Percentiles rank a stretch among this genome's conserved stretches.
Conservation (phyloP, 2,329 filamentous ascomycete genomes). For the Diplocarpon mali region DNA sequence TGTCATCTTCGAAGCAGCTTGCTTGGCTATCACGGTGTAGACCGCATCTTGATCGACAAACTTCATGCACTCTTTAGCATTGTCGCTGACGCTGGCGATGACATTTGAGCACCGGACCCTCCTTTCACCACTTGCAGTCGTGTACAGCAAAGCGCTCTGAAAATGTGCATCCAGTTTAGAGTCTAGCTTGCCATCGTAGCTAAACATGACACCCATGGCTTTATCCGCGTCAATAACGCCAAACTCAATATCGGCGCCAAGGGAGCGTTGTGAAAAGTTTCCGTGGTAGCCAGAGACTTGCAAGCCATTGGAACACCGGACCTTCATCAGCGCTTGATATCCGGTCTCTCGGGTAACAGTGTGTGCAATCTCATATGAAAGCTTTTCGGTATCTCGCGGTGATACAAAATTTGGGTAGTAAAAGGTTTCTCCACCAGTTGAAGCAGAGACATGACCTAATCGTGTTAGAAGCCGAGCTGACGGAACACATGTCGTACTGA, state of each 20-base stretch:
- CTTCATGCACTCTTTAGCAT: slow-evolving; percentile 74
- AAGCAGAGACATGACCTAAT: slow-evolving; percentile 67
- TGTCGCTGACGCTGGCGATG: slow-evolving; percentile 84
- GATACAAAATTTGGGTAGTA: slow-evolving; percentile 96
- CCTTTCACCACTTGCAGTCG: slow-evolving; percentile 77
- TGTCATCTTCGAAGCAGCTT: slow-evolving; percentile 77
- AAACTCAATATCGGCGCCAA: slow-evolving; percentile 89
- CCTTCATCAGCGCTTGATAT: slow-evolving; percentile 95
- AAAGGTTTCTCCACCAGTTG: slow-evolving; percentile 90
- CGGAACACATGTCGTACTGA: slow-evolving; percentile 30
- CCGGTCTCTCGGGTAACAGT: slow-evolving; percentile 83
- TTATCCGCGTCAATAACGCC: slow-evolving; percentile 90
- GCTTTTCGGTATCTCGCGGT: slow-evolving; percentile 71
- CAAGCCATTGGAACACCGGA: slow-evolving; percentile 90
- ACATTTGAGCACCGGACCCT: slow-evolving; percentile 88
- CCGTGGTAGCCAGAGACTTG: slow-evolving; percentile 92
- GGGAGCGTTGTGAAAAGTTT: slow-evolving; percentile 92
- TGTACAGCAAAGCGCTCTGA: slow-evolving; percentile 90
- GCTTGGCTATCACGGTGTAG: slow-evolving; percentile 78
- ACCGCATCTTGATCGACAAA: slow-evolving; percentile 95
- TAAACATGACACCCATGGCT: slow-evolving; percentile 81
- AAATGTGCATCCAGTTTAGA: slow-evolving; percentile 94
- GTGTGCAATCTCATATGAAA: slow-evolving; percentile 78
- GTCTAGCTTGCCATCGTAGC: slow-evolving; percentile 95
- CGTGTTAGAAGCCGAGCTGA: slow-evolving; percentile 14